A percentile compares a stretch with the other conserved stretches of the same genome.
phyloP scores from a whole-genome alignment of 1,284 basidiomycete species.

The Heterobasidion parviporum region DNA sequence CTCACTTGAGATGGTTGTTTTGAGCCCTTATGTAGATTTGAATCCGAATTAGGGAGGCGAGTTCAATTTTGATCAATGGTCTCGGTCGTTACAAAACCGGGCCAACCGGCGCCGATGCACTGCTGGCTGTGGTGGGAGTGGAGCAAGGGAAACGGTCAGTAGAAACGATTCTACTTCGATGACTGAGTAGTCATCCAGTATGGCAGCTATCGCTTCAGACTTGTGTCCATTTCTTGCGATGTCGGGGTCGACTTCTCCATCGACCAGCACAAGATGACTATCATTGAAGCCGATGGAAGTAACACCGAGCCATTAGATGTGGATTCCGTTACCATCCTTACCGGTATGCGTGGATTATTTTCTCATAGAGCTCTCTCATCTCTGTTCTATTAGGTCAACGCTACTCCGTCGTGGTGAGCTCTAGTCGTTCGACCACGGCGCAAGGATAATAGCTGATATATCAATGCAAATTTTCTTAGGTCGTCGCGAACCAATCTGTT shows the following conservation, averaged over 20 bases:
- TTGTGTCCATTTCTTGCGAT: slow-evolving; percentile 27
- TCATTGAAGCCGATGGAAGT: slow-evolving; percentile 48
- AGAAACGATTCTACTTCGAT: not conserved
- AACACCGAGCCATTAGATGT: slow-evolving; percentile 31
- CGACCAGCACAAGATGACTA: slow-evolving; percentile 35
- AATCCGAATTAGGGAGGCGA: not conserved
- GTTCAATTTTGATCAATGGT: slow-evolving; percentile 46
- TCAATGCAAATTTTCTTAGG: slow-evolving; percentile 5
- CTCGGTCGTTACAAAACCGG: slow-evolving; percentile 23
- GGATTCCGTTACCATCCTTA: slow-evolving; percentile 31
- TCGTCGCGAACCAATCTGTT: slow-evolving; percentile 29
- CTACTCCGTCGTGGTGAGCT: slow-evolving; percentile 24
- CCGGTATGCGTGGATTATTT: slow-evolving; percentile 13
- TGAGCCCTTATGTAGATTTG: not conserved
- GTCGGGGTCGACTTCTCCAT: slow-evolving; percentile 33
- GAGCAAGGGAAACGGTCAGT: slow-evolving; percentile 22
- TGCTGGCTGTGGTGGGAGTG: slow-evolving; percentile 24
- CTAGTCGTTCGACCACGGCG: not conserved
- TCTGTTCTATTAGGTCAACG: slow-evolving; percentile 19
- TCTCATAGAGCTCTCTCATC: not conserved
- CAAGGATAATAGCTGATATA: not conserved
- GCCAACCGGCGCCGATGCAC: slow-evolving; percentile 12
- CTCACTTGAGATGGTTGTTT: not conserved
- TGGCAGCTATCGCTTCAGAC: slow-evolving; percentile 25
- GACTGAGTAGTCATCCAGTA: not conserved